Conservation (phyloP, 192 early-diverging fungal species). For the Coemansia sp. region DNA sequence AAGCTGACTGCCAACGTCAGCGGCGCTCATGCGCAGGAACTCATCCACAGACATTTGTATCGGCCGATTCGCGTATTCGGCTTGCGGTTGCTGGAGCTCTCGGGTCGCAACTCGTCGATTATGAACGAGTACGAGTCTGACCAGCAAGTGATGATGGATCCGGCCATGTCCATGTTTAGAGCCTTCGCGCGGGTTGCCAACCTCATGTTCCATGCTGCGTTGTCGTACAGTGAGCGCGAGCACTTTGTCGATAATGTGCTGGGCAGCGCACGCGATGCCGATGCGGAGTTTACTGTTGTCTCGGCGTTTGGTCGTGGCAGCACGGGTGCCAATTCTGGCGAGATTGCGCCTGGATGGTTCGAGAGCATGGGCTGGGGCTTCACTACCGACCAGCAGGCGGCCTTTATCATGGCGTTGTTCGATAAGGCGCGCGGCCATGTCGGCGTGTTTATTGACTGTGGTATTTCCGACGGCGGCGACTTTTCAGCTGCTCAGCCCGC, state of each 20-base stretch:
- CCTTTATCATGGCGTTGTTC: constrained; percentile 56
- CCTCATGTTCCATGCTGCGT: constrained; percentile 62
- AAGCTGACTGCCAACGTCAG: constrained; percentile 9
- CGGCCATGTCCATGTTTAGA: constrained; percentile 79
- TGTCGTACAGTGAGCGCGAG: constrained; percentile 62
- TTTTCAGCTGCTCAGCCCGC: not conserved
- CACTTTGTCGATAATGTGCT: constrained; percentile 72
- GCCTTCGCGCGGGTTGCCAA: constrained; percentile 78
- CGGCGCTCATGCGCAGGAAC: constrained; percentile 10
- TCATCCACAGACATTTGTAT: constrained; percentile 18
- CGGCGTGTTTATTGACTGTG: constrained; percentile 72
- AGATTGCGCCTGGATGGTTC: constrained; percentile 39
- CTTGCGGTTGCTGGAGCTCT: constrained; percentile 77
- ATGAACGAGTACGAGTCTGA: constrained; percentile 73
- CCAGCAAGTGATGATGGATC: constrained; percentile 66
- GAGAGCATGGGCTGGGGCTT: constrained; percentile 49
- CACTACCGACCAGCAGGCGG: constrained; percentile 54
- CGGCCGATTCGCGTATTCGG: constrained; percentile 58
- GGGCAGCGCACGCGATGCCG: constrained; percentile 58
- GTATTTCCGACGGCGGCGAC: constrained; percentile 56
- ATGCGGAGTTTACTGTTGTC: constrained; percentile 69
- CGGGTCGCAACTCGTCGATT: constrained; percentile 77
- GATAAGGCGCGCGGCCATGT: constrained; percentile 47
- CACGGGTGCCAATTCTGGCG: not conserved
- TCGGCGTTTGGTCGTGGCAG: constrained; percentile 60